Evolutionary conservation across 768 basidiomycete species (phyloP).

Genomic region (Macrolepiota albuminosa): DNA sequence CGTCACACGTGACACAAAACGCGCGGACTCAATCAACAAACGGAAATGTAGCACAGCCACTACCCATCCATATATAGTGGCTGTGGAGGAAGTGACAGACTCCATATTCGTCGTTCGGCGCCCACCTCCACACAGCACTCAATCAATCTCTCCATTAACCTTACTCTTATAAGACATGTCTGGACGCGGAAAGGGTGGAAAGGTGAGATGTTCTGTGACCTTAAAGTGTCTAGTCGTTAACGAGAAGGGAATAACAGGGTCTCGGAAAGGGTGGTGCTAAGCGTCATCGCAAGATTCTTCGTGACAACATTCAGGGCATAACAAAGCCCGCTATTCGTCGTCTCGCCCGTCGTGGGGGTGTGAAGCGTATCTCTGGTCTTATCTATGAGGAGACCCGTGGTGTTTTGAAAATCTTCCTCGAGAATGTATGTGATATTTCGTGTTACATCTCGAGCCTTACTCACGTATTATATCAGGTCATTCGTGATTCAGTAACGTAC

Average conservation of each 20-base stretch:
- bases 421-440: background rate
- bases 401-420: constrained; percentile 7
- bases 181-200: constrained; percentile 8
- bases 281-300: constrained; percentile 9
- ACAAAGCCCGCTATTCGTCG: constrained; percentile 6
- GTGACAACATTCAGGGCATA: constrained; percentile 7
- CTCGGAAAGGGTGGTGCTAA: constrained; percentile 9
- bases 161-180: constrained; percentile 1
- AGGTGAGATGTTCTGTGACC: background rate
- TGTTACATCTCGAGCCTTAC: background rate
- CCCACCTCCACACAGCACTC: constrained; percentile 21
- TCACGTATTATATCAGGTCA: constrained; percentile 47
- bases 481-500: constrained; percentile 96
- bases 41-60: constrained; percentile 50
- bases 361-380: constrained; percentile 6
- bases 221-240: background rate
- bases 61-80: constrained; percentile 31
- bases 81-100: constrained; percentile 12
- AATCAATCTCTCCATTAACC: constrained; percentile 1
- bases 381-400: constrained; percentile 7
- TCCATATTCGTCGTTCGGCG: constrained; percentile 15
- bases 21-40: constrained; percentile 33
- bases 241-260: background rate
- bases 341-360: constrained; percentile 6
- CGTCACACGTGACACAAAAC: constrained; percentile 34